A percentile compares a stretch with the other conserved stretches of the same genome.
These are phyloP conservation scores for Coffea eugenioides DNA, from an alignment of 257 asterid genomes.

Conservation along the genomic window DNA sequence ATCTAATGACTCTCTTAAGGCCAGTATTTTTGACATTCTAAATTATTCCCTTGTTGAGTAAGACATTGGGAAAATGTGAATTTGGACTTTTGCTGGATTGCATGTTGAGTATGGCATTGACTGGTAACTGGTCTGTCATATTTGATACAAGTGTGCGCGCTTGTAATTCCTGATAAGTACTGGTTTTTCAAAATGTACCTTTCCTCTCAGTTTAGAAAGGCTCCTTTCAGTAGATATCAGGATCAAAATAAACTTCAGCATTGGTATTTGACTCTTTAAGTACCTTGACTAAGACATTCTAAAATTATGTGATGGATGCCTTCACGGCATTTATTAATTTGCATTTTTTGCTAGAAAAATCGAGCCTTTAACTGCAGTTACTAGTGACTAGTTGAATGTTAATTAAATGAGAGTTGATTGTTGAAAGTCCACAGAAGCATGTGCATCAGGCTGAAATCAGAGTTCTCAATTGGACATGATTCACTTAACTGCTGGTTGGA, in stretches of 20 bases:
- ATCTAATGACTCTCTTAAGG: neutral
- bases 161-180: neutral
- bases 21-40: neutral
- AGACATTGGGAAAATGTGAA: neutral
- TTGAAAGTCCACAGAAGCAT: neutral
- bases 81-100: neutral
- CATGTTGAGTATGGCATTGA: neutral
- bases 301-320: neutral
- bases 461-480: neutral
- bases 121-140: neutral
- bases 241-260: neutral
- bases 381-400: neutral
- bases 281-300: neutral
- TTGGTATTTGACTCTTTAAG: neutral
- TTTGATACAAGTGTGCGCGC: neutral
- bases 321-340: neutral
- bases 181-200: neutral
- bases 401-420: neutral
- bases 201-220: neutral
- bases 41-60: conserved; percentile 1
- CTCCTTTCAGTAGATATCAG: neutral
- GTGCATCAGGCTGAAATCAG: neutral
- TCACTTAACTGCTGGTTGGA: neutral
- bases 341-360: neutral
- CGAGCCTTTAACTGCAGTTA: neutral